Conservation (phyloP, 2,329 filamentous ascomycete species). For the Capronia epimyces region DNA sequence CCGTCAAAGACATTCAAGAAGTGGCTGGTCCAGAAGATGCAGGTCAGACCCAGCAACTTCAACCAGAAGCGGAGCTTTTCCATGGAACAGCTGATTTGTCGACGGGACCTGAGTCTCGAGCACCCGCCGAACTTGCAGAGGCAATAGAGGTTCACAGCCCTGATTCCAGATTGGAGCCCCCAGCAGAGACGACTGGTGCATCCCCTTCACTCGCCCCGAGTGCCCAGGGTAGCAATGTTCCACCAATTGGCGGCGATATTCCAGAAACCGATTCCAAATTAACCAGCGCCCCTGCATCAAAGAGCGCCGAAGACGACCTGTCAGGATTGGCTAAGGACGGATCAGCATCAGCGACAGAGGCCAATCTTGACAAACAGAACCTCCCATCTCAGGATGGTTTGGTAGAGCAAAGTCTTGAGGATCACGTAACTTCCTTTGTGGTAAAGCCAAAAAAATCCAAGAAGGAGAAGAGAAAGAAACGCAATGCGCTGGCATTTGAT, state of each 20-base stretch:
- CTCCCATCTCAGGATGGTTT: not conserved
- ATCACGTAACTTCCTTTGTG: not conserved
- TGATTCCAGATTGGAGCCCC: not conserved
- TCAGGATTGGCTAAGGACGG: not conserved
- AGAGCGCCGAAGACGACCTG: not conserved
- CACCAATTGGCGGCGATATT: not conserved
- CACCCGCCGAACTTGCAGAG: not conserved
- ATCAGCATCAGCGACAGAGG: not conserved
- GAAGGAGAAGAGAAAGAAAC: slow-evolving; percentile 18
- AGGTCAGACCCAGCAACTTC: not conserved
- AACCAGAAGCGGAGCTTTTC: not conserved
- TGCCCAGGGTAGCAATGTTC: not conserved
- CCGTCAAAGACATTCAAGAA: not conserved
- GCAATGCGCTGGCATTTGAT: not conserved
- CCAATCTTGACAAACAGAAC: not conserved
- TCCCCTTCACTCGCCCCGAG: not conserved
- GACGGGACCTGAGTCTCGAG: not conserved
- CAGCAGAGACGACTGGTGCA: not conserved
- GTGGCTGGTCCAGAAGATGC: not conserved
- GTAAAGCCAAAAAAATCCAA: not conserved
- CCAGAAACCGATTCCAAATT: not conserved
- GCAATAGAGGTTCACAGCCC: not conserved
- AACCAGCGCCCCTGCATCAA: not conserved
- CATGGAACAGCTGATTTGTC: not conserved
- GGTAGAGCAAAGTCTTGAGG: not conserved